Conservation (phyloP, 257 asterid species). For the Capsicum rhomboideum region DNA sequence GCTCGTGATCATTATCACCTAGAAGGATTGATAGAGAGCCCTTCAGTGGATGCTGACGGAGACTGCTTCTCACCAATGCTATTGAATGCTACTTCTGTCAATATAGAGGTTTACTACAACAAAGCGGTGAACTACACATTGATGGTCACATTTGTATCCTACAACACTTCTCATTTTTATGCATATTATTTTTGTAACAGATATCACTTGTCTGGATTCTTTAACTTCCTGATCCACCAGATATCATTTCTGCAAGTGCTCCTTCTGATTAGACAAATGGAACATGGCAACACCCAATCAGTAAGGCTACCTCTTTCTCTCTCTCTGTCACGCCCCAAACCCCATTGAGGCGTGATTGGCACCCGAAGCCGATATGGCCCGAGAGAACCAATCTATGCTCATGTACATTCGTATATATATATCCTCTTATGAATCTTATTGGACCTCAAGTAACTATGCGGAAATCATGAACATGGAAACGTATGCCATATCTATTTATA, state of each 20-base stretch:
- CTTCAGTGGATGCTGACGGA: conserved; percentile 90
- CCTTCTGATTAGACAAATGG: conserved; percentile 92
- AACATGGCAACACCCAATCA: conserved; percentile 95
- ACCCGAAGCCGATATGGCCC: no score
- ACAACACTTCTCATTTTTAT: conserved; percentile 6
- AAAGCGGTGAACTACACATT: conserved; percentile 95
- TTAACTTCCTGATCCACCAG: conserved; percentile 41
- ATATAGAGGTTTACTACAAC: conserved; percentile 80
- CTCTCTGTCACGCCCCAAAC: no score
- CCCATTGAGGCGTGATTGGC: no score
- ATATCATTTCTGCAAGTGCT: conserved; percentile 91
- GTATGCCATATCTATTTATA: no score
- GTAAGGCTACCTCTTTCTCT: conserved; percentile 28
- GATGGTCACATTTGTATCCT: conserved; percentile 99
- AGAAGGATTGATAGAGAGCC: conserved; percentile 96
- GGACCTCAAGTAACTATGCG: no score
- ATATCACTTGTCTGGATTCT: conserved; percentile 33
- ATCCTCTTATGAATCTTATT: no score
- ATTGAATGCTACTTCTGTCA: conserved; percentile 84
- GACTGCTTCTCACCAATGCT: conserved; percentile 96
- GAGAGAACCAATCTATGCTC: no score
- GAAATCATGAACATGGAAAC: no score
- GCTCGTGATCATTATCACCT: conserved; percentile 67
- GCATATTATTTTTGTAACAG: neutral
- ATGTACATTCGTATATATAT: no score